Conservation (phyloP, 495 filamentous ascomycete species). For the Pseudotulostoma volvatum region DNA sequence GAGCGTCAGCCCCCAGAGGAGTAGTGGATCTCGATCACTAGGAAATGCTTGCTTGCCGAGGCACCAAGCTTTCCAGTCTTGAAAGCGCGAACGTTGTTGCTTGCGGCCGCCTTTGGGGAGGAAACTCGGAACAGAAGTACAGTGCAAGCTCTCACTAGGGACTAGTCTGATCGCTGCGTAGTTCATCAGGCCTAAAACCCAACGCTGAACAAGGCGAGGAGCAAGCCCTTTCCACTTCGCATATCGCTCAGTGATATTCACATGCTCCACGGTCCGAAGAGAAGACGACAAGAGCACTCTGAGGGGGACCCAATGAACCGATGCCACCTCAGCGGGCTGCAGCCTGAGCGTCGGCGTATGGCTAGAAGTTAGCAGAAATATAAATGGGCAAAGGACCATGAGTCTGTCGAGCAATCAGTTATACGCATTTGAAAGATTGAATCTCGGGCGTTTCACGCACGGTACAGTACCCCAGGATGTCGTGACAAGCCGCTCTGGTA, state of each 20-base stretch:
- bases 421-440: background rate
- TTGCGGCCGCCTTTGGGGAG: constrained; percentile 14
- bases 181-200: constrained; percentile 49
- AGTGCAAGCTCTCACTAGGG: constrained; percentile 46
- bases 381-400: constrained; percentile 65
- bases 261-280: constrained; percentile 44
- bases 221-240: constrained; percentile 34
- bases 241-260: constrained; percentile 51
- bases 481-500: constrained; percentile 58
- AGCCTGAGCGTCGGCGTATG: constrained; percentile 42
- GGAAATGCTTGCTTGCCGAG: constrained; percentile 19
- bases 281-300: constrained; percentile 45
- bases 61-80: constrained; percentile 17
- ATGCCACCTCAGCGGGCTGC: constrained; percentile 58
- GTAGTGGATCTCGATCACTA: constrained; percentile 23
- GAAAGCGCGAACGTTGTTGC: constrained; percentile 6
- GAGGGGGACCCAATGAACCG: constrained; percentile 63
- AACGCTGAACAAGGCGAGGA: constrained; percentile 32
- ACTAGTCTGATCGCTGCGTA: constrained; percentile 51
- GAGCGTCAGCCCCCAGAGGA: constrained; percentile 64
- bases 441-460: constrained; percentile 24
- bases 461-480: constrained; percentile 54
- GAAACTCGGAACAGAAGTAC: constrained; percentile 30
- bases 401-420: constrained; percentile 26
- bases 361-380: constrained; percentile 46